phyloP scores from a whole-genome alignment of 1,139 yeast genomes.

The Nematodospora anomalae region DNA sequence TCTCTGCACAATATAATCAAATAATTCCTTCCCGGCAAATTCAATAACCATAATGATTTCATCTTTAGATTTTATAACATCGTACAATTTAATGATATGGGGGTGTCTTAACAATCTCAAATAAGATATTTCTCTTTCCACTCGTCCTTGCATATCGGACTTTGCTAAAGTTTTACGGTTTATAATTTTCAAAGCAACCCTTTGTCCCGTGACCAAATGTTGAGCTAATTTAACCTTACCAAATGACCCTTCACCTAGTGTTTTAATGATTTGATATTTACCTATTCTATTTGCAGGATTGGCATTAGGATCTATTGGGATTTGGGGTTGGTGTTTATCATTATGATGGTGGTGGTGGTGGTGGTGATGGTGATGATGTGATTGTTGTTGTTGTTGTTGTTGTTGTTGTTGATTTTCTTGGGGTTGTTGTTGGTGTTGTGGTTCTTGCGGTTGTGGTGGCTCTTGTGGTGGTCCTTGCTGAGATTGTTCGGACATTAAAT shows the following conservation, averaged over 20 bases:
- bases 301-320: slow-evolving; percentile 28
- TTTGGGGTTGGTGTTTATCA: slow-evolving; percentile 11
- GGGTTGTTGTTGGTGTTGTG: slow-evolving; percentile 5
- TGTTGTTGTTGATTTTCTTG: slow-evolving; percentile 15
- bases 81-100: slow-evolving; percentile 93
- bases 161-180: slow-evolving; percentile 92
- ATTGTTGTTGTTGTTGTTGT: slow-evolving; percentile 9
- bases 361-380: slow-evolving; percentile 14
- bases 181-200: slow-evolving; percentile 92
- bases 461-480: slow-evolving; percentile 3
- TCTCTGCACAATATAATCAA: slow-evolving; percentile 92
- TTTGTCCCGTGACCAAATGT: slow-evolving; percentile 88
- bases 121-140: slow-evolving; percentile 92
- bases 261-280: slow-evolving; percentile 89
- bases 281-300: slow-evolving; percentile 66
- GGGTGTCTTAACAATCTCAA: slow-evolving; percentile 90
- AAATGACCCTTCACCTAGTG: slow-evolving; percentile 95
- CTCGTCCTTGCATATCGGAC: slow-evolving; percentile 96
- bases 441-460: slow-evolving; percentile 2
- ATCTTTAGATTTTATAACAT: slow-evolving; percentile 92
- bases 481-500: not conserved
- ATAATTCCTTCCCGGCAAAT: slow-evolving; percentile 92
- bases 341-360: slow-evolving; percentile 17
- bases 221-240: slow-evolving; percentile 97
- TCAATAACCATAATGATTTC: slow-evolving; percentile 98